Base-by-base conservation (phyloP, 371 early-diverging fungal species). In the Mortierella sp. region DNA sequence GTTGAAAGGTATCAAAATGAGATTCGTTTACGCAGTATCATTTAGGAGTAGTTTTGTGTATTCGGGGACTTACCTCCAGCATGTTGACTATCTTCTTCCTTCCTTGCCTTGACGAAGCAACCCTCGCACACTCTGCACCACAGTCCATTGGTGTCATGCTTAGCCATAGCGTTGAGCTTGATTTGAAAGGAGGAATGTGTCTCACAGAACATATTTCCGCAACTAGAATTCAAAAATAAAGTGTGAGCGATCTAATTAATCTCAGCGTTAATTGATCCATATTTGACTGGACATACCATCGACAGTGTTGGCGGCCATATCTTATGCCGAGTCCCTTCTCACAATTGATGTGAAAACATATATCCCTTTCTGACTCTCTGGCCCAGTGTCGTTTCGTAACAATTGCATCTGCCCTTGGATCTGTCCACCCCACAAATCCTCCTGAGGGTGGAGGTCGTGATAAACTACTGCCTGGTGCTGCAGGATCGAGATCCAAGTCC, bases 91-190 rank as follows among this genome's bases (percentile, higher is more conserved):
- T 91, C 88, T 23, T 90, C 86, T 57, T 89, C 78, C 17, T 73
- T 77, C 47, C 75, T 69, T 13, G 79, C 60, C 28, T 37, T 60
- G 23, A 79, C 23, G 74, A 85, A 93, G 72, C 96, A 96, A 15
- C 76, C 72, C 51, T 86, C 83, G 78, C 96, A 96, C 19, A 94
- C 95, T 54, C 93, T 87, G 66, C 90, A 92, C 92, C 91, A 91
- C 6, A 86, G 66, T 26, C 96, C 96, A 53, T 85, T 68, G 6
- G 94, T 87, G 70, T 94, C 94, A 75, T 95, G 94, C 37, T 83
- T 83, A 7, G 94, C 94, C 62, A 89, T 84, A 8, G 79, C 71
- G 55, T 87, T 84, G 58, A 96, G 82, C 64, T 90, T 88, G 86
- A 95, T 89, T 71, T 91, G 90, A 65, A 86, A 93, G 23, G 86